phyloP scores from a whole-genome alignment of 1,139 yeast genomes.

The Ashbya aceris region DNA sequence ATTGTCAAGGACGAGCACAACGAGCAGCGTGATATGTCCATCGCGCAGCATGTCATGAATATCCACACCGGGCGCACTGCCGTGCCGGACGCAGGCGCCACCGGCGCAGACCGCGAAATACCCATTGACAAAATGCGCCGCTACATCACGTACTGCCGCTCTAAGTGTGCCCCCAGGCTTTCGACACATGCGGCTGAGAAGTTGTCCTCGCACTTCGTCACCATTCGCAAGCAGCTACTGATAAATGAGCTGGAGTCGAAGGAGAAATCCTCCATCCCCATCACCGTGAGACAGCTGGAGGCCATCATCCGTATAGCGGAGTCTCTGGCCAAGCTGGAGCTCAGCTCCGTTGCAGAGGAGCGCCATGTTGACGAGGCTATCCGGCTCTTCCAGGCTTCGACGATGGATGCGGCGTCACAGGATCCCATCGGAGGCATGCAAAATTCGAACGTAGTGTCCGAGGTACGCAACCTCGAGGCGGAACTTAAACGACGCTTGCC shows the following conservation, averaged over 20 bases:
- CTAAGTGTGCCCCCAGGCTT: slow-evolving; percentile 86
- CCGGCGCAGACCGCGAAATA: slow-evolving; percentile 41
- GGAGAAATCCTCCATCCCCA: slow-evolving; percentile 91
- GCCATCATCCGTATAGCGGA: slow-evolving; percentile 96
- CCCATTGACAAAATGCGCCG: slow-evolving; percentile 87
- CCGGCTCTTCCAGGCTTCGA: slow-evolving; percentile 87
- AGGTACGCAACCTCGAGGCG: slow-evolving; percentile 70
- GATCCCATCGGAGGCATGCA: slow-evolving; percentile 44
- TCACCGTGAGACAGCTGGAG: slow-evolving; percentile 94
- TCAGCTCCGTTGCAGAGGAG: slow-evolving; percentile 76
- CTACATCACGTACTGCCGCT: slow-evolving; percentile 81
- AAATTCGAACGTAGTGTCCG: slow-evolving; percentile 46
- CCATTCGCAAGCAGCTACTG: slow-evolving; percentile 77
- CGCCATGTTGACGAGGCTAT: slow-evolving; percentile 95
- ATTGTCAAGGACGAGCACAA: slow-evolving; percentile 94
- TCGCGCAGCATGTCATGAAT: slow-evolving; percentile 92
- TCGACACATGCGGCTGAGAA: slow-evolving; percentile 85
- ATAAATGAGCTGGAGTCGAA: slow-evolving; percentile 72
- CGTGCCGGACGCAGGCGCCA: slow-evolving; percentile 47
- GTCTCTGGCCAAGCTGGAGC: slow-evolving; percentile 77
- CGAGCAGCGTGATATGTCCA: slow-evolving; percentile 73
- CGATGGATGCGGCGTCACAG: slow-evolving; percentile 95
- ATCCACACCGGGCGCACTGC: slow-evolving; percentile 69
- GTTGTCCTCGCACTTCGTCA: slow-evolving; percentile 89
- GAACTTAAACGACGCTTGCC: slow-evolving; percentile 88